Base-by-base conservation (phyloP, 2,329 filamentous ascomycete genomes). In the Diplodia intermedia region DNA sequence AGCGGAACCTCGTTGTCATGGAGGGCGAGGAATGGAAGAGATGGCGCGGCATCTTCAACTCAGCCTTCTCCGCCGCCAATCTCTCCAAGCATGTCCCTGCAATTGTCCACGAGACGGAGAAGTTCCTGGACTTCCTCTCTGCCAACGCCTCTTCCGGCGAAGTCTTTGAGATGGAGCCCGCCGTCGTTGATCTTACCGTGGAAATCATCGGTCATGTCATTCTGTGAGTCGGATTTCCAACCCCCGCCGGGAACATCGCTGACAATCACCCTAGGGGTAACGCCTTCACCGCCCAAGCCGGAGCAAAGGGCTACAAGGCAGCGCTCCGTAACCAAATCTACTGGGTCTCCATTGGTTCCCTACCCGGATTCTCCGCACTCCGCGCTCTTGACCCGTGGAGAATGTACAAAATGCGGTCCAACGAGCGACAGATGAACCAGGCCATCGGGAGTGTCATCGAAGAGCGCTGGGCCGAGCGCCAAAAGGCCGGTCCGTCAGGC, bases 11-110 rank as follows among this genome's bases (percentile, higher is more conserved):
- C 15, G 57, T 68, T 15, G 50, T 61, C 47, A 63, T 72, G 67
- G 69, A 74, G 23, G 73, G 73, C 23, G 29, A 72, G 2, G 65
- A 65, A 12, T 74, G 74, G 73, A 75, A 76, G 65, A 53, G 29
- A 2, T 71, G 72, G 70, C 67, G 71, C 31, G 40, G 52, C n/a
- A 71, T 71, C 26, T 74, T 73, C 63, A 68, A 70, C 26, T 72
- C 74, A 3, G 73, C 70, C 20, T 76, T 76, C 66, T 66, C 68
- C 3, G 49, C 67, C 7, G 66, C 62, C n/a, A 72, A 76, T 65
- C 49, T 76, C 2, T 70, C 70, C 65, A 71, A 69, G 15, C 38
- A 74, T 23, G 54, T 71, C 6, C 68, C 70, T 5, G 69, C 68
- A 1, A 72, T 75, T 5, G 66, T 76, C 4, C 72, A 75, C 4